A percentile compares a stretch with the other conserved stretches of the same genome.
Conservation (phyloP, 257 asterid species). For the Penstemon davidsonii region DNA sequence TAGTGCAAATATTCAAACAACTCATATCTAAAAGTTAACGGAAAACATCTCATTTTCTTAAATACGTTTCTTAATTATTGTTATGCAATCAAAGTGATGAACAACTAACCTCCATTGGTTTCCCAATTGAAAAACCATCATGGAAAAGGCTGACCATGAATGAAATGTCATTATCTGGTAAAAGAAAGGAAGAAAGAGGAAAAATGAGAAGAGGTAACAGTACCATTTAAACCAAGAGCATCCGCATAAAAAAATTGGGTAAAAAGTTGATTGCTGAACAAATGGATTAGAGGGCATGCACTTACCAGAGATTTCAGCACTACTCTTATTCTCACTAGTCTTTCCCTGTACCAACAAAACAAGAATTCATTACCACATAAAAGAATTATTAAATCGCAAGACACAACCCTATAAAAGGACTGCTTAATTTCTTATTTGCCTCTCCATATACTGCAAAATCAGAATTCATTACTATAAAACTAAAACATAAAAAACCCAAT, state of each 20-base stretch:
- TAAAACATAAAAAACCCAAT: background rate
- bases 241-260: background rate
- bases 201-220: background rate
- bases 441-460: background rate
- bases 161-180: constrained; percentile 72
- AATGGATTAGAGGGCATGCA: background rate
- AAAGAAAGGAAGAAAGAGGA: constrained; percentile 20
- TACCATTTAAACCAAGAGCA: background rate
- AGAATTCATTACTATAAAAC: background rate
- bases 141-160: constrained; percentile 74
- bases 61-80: constrained; percentile 3
- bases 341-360: constrained; percentile 43
- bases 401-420: background rate
- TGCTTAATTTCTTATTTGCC: background rate
- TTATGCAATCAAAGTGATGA: constrained; percentile 17
- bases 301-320: constrained; percentile 48
- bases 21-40: constrained; percentile 2
- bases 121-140: constrained; percentile 81
- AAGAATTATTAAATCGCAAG: constrained; percentile 3
- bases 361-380: constrained; percentile 8
- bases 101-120: constrained; percentile 67
- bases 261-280: background rate
- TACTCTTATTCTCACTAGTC: constrained; percentile 35
- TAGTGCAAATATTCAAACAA: constrained; percentile 23
- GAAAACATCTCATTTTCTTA: constrained; percentile 9